Evolutionary conservation across 1,284 basidiomycete species (phyloP), one percentile per base, ranked within the genome.

Genomic region (Puccinia horiana): DNA sequence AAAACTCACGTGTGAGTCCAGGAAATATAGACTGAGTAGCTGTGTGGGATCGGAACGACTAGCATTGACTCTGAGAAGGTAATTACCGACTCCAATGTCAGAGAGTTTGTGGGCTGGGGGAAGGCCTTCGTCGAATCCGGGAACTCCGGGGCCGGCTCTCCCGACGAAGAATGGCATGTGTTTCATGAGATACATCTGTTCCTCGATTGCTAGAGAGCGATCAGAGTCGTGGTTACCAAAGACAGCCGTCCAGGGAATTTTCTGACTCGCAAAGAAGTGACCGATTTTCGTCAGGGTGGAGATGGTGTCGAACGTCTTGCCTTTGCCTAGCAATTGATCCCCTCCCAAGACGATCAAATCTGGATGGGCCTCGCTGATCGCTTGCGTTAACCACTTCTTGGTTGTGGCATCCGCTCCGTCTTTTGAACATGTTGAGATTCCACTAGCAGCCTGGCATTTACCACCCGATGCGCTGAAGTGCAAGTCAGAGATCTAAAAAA

Each of bases 171-270:
- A 85, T 0, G 86, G 86, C 79, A 86, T 75, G 44, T 83, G 82
- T 44, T 80, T 72, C 40, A 85, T 80, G 18, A 87, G 65, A 42
- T 82, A 63, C 80, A 84, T 84, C 81, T 86, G 85, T 23, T 86
- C 84, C 0, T 76, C 72, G 20, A 85, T 83, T 6, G 83, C 84
- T 9, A 86, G 54, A 2, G 69, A 44, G 14, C 85, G 85, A 65
- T 87, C 85, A 42, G 84, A 83, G 73, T 86, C 86, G 83, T 86
- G 86, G 42, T 87, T 86, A 56, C 86, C 86, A 32, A 85, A 61
- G 52, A 86, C 84, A 14, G 85, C 84, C 0, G 86, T 85, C 81
- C 85, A 87, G 6, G 84, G 85, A 20, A 87, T 83, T 74, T 84
- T 83, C 3, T 85, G 84, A 1, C 81, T 35, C 23, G 85, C 84